Evolutionary conservation across 2,329 filamentous ascomycete species (phyloP).

Genomic region (Drechmeria coniospora): DNA sequence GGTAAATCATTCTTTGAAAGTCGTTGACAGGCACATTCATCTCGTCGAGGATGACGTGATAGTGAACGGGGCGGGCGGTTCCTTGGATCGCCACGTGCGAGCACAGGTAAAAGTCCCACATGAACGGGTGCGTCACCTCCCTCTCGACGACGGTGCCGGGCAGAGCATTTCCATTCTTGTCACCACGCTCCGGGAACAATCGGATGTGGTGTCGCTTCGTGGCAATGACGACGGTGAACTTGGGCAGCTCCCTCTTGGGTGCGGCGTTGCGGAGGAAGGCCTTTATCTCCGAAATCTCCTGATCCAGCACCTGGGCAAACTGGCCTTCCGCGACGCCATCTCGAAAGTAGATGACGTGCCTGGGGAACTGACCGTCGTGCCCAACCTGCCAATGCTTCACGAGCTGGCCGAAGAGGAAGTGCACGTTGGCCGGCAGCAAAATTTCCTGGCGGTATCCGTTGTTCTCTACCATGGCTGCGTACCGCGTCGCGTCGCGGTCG

Average conservation of each 20-base stretch:
- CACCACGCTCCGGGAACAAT: constrained; percentile 62
- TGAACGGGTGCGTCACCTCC: constrained; percentile 80
- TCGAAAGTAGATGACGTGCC: constrained; percentile 80
- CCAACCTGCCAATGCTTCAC: constrained; percentile 48
- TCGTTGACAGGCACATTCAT: constrained; percentile 48
- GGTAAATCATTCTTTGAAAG: constrained; percentile 79
- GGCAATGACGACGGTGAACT: constrained; percentile 74
- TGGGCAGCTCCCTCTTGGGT: constrained; percentile 27
- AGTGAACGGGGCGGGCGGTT: constrained; percentile 82
- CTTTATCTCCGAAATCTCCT: constrained; percentile 64
- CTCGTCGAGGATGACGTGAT: constrained; percentile 80
- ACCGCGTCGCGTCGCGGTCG: constrained; percentile 56
- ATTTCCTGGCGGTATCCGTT: constrained; percentile 77
- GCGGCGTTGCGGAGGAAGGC: constrained; percentile 30
- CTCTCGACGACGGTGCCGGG: constrained; percentile 79
- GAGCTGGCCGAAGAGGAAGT: constrained; percentile 49
- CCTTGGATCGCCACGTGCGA: constrained; percentile 71
- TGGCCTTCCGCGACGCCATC: constrained; percentile 86
- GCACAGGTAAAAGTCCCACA: constrained; percentile 69
- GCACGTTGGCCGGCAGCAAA: constrained; percentile 51
- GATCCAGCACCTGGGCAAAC: constrained; percentile 61
- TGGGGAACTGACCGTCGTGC: constrained; percentile 31
- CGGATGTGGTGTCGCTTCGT: constrained; percentile 92
- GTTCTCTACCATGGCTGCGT: constrained; percentile 63
- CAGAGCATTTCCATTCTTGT: constrained; percentile 66